Conservation (phyloP, 306 rosid genomes). For the Biancaea sappan region DNA sequence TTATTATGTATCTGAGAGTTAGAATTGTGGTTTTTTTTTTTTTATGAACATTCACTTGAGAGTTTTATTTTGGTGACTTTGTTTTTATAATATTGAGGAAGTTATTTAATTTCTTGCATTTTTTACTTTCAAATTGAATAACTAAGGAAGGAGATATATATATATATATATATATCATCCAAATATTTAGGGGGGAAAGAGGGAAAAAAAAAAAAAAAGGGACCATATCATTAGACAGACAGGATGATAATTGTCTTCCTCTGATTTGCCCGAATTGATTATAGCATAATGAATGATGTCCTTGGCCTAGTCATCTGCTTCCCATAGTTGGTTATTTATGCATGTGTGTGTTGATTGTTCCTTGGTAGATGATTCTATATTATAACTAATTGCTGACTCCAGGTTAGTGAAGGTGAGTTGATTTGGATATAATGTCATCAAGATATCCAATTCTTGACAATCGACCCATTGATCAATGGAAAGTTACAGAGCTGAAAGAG, state of each 20-base stretch:
- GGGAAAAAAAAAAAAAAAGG: no score
- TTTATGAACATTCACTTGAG: background rate
- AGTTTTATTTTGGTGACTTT: background rate
- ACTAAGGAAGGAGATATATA: background rate
- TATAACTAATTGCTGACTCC: conserved; percentile 21
- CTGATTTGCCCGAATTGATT: background rate
- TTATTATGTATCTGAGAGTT: background rate
- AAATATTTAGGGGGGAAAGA: no score
- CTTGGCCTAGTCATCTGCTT: background rate
- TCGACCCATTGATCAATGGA: conserved; percentile 89
- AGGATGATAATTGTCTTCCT: background rate
- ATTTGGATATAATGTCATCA: conserved; percentile 63
- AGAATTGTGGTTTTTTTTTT: background rate
- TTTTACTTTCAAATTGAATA: background rate
- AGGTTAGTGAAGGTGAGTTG: conserved; percentile 47
- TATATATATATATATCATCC: no score
- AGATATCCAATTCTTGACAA: conserved; percentile 63
- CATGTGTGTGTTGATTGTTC: background rate
- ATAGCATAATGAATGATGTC: background rate
- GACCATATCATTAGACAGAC: background rate
- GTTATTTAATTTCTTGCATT: background rate
- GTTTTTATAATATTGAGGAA: background rate
- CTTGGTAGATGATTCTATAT: background rate
- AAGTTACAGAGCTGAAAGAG: conserved; percentile 82
- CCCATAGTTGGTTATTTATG: background rate